Conservation (phyloP, 1,139 yeast genomes). For the Saccharomyces hybrid region DNA sequence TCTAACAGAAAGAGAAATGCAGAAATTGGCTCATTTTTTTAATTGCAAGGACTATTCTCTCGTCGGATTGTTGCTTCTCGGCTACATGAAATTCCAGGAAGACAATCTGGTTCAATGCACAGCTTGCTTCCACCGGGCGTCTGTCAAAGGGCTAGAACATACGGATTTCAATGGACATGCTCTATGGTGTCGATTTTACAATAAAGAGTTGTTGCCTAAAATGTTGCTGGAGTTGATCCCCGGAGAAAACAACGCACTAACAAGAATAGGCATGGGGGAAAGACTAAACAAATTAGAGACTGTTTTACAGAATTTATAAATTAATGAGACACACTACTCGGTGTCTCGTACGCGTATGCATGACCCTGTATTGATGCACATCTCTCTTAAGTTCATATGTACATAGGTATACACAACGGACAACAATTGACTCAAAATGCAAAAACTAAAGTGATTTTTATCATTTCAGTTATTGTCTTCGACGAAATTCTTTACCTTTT, state of each 20-base stretch:
- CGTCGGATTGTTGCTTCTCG: constrained; percentile 6
- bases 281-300: constrained; percentile 5
- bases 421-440: background rate
- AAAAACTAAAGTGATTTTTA: background rate
- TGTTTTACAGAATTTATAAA: constrained; percentile 5
- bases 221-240: constrained; percentile 6
- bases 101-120: constrained; percentile 10
- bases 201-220: constrained; percentile 7
- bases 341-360: background rate
- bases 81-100: constrained; percentile 6
- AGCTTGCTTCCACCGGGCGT: constrained; percentile 13
- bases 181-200: constrained; percentile 17
- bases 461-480: constrained; percentile 5
- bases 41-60: constrained; percentile 3
- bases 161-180: constrained; percentile 12
- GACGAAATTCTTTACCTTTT: constrained; percentile 26
- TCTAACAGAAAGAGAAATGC: background rate
- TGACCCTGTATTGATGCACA: background rate
- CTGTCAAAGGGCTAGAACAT: constrained; percentile 5
- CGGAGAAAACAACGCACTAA: background rate
- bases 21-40: constrained; percentile 4
- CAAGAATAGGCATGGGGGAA: background rate
- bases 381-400: background rate
- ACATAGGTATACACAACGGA: background rate
- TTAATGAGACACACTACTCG: background rate